phyloP scores from a whole-genome alignment of 345 rosid species.

The Eucalyptus pauciflora region DNA sequence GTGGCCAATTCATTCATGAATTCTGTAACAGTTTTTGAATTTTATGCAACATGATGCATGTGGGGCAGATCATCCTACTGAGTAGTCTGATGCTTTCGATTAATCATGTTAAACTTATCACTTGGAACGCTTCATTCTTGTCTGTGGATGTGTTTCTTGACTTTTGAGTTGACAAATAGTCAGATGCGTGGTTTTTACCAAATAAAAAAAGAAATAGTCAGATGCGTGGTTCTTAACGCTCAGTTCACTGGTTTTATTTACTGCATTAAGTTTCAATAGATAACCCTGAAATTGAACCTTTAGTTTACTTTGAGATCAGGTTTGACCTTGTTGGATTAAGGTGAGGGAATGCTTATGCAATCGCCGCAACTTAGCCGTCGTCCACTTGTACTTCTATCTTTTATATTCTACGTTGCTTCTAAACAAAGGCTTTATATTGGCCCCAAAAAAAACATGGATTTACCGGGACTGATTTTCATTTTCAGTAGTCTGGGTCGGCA shows the following conservation, averaged over 20 bases:
- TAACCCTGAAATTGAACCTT: neutral
- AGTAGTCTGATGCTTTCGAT: neutral
- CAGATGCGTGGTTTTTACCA: no score
- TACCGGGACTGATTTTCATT: neutral
- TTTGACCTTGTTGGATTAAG: neutral
- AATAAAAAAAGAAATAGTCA: no score
- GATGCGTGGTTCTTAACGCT: neutral
- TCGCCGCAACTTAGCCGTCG: neutral
- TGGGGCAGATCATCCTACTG: neutral
- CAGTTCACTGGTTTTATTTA: neutral
- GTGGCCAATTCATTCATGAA: neutral
- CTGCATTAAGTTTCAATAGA: neutral
- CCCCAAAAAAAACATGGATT: no score
- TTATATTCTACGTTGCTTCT: neutral
- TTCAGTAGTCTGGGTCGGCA: neutral
- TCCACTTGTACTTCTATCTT: neutral
- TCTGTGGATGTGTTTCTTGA: neutral
- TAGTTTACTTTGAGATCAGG: neutral
- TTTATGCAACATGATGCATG: neutral
- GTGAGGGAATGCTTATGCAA: neutral
- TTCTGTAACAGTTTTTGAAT: neutral
- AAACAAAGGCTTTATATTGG: neutral
- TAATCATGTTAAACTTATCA: neutral
- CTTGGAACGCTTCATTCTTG: neutral
- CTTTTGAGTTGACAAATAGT: neutral